Conservation (phyloP, 208 protist species). For the Trypanosoma mega region DNA sequence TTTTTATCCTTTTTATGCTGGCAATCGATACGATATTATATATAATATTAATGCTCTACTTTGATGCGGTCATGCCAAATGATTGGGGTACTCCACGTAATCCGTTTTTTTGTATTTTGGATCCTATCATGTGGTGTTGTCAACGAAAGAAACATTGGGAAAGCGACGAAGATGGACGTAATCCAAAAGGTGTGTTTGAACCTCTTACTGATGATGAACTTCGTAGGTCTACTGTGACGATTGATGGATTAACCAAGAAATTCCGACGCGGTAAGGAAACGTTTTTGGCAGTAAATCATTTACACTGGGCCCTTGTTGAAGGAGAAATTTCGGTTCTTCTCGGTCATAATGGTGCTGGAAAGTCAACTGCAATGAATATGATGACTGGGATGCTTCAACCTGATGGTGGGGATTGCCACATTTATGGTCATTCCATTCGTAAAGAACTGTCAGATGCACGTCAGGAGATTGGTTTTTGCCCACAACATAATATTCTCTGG, state of each 20-base stretch:
- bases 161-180: conserved; percentile 18
- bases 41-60: conserved; percentile 30
- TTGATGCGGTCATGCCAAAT: conserved; percentile 37
- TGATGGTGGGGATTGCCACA: conserved; percentile 68
- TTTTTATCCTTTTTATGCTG: conserved; percentile 30
- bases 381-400: conserved; percentile 81
- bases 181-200: conserved; percentile 28
- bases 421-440: conserved; percentile 71
- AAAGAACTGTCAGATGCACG: conserved; percentile 45
- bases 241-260: conserved; percentile 13
- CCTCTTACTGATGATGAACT: conserved; percentile 1
- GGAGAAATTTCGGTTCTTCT: conserved; percentile 72
- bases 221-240: background rate
- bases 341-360: conserved; percentile 81
- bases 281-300: conserved; percentile 73
- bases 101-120: conserved; percentile 24
- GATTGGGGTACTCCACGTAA: conserved; percentile 30
- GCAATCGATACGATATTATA: conserved; percentile 36
- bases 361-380: conserved; percentile 81
- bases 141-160: background rate
- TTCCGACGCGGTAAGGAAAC: conserved; percentile 12
- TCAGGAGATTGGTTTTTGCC: conserved; percentile 92
- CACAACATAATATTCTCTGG: conserved; percentile 97
- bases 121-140: background rate
- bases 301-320: conserved; percentile 45